Percentiles rank a stretch among this genome's conserved stretches.
Conservation (phyloP, 495 filamentous ascomycete species). For the Aspergillus bertholletiae region DNA sequence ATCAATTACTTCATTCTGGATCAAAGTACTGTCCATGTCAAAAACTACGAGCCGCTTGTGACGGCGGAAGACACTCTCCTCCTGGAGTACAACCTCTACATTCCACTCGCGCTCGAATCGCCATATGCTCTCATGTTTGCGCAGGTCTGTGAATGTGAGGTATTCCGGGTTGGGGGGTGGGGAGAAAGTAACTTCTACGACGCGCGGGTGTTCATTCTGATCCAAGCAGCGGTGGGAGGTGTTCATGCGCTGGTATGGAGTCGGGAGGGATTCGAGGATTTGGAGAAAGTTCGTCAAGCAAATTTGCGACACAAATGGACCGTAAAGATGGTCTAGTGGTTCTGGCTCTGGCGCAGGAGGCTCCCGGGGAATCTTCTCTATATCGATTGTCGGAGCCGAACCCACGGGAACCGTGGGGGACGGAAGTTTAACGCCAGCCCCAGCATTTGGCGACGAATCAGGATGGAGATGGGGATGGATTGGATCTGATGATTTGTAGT, state of each 20-base stretch:
- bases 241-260: constrained; percentile 54
- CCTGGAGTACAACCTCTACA: constrained; percentile 73
- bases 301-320: constrained; percentile 70
- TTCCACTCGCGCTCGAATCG: constrained; percentile 84
- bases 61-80: constrained; percentile 65
- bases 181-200: constrained; percentile 69
- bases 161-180: constrained; percentile 65
- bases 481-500: constrained; percentile 43
- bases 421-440: constrained; percentile 31
- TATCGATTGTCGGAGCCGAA: constrained; percentile 61
- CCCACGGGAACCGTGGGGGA: constrained; percentile 40
- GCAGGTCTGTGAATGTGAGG: constrained; percentile 62
- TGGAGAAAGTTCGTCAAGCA: constrained; percentile 81
- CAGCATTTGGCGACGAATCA: constrained; percentile 25
- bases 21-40: constrained; percentile 97
- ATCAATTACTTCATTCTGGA: constrained; percentile 95
- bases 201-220: constrained; percentile 53
- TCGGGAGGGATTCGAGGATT: constrained; percentile 66
- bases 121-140: constrained; percentile 77
- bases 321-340: constrained; percentile 72
- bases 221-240: constrained; percentile 72
- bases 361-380: constrained; percentile 69
- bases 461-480: constrained; percentile 43
- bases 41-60: constrained; percentile 85
- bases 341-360: constrained; percentile 61